Percentiles rank a stretch among this genome's conserved stretches.
phyloP scores from a whole-genome alignment of 106 monocot genomes.

The Dendrobium catenatum region DNA sequence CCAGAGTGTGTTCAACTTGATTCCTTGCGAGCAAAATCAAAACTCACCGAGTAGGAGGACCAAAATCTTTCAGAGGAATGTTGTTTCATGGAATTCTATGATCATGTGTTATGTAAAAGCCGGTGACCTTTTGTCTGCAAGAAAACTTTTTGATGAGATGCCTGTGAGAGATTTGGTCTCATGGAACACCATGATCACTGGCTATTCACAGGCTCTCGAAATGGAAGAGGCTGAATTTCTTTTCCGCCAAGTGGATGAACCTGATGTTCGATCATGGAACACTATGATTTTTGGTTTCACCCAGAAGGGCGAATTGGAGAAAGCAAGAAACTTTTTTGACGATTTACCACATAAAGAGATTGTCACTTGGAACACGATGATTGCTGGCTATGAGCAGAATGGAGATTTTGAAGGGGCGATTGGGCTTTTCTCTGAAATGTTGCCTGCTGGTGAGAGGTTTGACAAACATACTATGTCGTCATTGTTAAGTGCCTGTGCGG shows the following conservation, averaged over 20 bases:
- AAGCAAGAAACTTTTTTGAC: slow-evolving; percentile 44
- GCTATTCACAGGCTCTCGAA: slow-evolving; percentile 29
- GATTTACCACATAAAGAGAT: slow-evolving; percentile 39
- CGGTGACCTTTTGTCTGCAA: slow-evolving; percentile 40
- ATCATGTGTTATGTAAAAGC: slow-evolving; percentile 75
- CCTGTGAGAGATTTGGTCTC: slow-evolving; percentile 52
- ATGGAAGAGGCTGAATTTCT: slow-evolving; percentile 55
- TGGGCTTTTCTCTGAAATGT: slow-evolving; percentile 53
- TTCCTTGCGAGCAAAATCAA: slow-evolving; percentile 16
- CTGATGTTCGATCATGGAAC: slow-evolving; percentile 67
- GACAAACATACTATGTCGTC: slow-evolving; percentile 77
- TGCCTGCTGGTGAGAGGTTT: slow-evolving; percentile 30
- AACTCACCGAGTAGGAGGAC: neutral
- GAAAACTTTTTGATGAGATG: slow-evolving; percentile 74
- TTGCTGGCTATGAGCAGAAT: slow-evolving; percentile 63
- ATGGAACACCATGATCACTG: slow-evolving; percentile 90
- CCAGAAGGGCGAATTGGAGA: slow-evolving; percentile 40
- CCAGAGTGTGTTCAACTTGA: slow-evolving; percentile 40
- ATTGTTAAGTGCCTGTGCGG: slow-evolving; percentile 60
- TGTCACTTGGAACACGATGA: slow-evolving; percentile 82
- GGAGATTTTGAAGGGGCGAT: slow-evolving; percentile 55
- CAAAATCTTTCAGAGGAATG: slow-evolving; percentile 33
- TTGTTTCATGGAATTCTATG: slow-evolving; percentile 88
- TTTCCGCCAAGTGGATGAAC: slow-evolving; percentile 34
- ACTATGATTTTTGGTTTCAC: slow-evolving; percentile 58